phyloP scores from a whole-genome alignment of 371 early-diverging fungal genomes.

The Rhizopus microsporus region DNA sequence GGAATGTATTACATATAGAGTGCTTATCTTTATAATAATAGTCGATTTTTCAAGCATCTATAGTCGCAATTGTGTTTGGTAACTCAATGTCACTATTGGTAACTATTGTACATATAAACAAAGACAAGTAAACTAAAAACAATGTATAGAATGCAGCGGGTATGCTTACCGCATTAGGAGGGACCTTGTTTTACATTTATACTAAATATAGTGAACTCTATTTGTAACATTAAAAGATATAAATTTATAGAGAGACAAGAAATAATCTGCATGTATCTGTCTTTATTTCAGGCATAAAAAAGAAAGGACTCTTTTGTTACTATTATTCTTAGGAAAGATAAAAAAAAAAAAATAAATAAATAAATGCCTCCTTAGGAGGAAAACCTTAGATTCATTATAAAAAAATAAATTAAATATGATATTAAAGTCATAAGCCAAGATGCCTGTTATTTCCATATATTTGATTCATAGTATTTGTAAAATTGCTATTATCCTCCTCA shows the following conservation, averaged over 20 bases:
- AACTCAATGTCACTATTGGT: slow-evolving; percentile 20
- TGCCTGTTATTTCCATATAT: too few species aligned
- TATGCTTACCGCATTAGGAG: slow-evolving; percentile 12
- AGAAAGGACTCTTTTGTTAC: background rate
- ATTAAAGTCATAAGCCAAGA: too few species aligned
- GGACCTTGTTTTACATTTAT: slow-evolving; percentile 15
- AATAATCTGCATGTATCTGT: slow-evolving; percentile 1
- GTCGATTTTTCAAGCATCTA: slow-evolving; percentile 18
- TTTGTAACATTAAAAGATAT: background rate
- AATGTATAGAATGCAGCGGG: slow-evolving; percentile 20
- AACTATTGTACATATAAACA: background rate
- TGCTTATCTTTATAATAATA: background rate
- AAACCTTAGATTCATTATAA: too few species aligned
- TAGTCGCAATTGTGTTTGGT: slow-evolving; percentile 21
- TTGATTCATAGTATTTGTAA: too few species aligned
- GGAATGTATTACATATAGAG: background rate
- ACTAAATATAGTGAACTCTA: slow-evolving; percentile 10
- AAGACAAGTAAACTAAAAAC: background rate
- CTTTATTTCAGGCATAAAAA: background rate
- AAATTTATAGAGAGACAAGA: background rate
- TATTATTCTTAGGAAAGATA: background rate
- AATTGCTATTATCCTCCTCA: too few species aligned
- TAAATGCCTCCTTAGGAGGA: too few species aligned
- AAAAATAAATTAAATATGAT: too few species aligned
- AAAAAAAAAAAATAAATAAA: background rate